These are phyloP conservation scores for Moricandia moricandioides DNA, from an alignment of 345 rosid species.

Conservation along the genomic window DNA sequence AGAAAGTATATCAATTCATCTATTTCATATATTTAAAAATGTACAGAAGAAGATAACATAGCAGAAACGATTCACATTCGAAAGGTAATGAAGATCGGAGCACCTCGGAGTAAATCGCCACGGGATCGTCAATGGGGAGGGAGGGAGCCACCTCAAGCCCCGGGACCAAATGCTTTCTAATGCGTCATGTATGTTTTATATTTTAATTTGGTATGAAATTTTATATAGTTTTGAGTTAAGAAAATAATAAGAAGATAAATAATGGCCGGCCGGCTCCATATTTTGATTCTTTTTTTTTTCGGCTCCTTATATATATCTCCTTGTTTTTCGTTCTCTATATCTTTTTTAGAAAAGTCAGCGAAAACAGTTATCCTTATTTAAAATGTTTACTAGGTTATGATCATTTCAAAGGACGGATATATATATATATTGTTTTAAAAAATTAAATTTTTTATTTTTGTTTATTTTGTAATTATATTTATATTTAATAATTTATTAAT, in stretches of 20 bases:
- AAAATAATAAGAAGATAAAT: not conserved
- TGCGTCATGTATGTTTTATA: not conserved
- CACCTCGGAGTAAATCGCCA: slow-evolving; percentile 31
- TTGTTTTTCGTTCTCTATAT: too few species aligned
- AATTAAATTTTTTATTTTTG: too few species aligned
- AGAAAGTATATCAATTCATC: not conserved
- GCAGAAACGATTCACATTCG: slow-evolving; percentile 16
- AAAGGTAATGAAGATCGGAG: slow-evolving; percentile 19
- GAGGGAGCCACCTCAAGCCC: slow-evolving; percentile 16
- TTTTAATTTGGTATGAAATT: not conserved
- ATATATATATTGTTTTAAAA: too few species aligned
- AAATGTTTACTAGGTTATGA: too few species aligned
- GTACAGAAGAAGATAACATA: slow-evolving; percentile 11
- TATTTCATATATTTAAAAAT: not conserved
- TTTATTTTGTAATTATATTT: too few species aligned
- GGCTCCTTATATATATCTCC: too few species aligned
- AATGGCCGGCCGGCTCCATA: not conserved
- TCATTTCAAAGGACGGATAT: too few species aligned
- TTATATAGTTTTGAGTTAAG: not conserved
- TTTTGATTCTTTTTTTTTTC: too few species aligned
- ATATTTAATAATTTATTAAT: too few species aligned
- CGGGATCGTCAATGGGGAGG: slow-evolving; percentile 22
- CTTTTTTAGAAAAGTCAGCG: too few species aligned
- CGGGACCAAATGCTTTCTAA: not conserved
- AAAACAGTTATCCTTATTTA: too few species aligned